Evolutionary conservation across 148 eudicot genomes (phyloP), one percentile per base, ranked within the genome.

Genomic region (Nepenthes mirabilis): DNA sequence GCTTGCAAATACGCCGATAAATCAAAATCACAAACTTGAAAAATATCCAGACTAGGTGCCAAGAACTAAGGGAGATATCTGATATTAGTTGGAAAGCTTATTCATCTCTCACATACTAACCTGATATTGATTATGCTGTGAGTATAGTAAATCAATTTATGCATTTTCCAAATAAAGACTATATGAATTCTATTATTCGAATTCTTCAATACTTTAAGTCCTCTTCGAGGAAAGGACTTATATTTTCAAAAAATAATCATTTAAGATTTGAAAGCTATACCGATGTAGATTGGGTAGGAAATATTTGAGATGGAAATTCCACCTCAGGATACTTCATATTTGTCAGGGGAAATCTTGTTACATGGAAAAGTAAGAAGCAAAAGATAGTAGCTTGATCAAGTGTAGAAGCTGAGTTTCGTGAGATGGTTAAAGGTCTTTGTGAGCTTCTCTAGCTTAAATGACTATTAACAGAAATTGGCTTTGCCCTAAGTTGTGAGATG

Each of bases 41-140:
- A 12, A 54, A 11, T 54, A 54, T 11, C 34, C 35, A 2, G 34
- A 54, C 14, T 11, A 54, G 11, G 57, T 54, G 5, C 57, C 6
- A n/a, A 54, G 33, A 4, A 14, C n/a, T 54, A 54, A 54, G 14
- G 6, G 14, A 54, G 57, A 11, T 54, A 54, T 54, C 57, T 1
- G 11, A n/a, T 2, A 10, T 11, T 49, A 12, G 52, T 49, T 35
- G 60, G 60, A 34, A 57, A 57, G 12, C 60, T 57, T 2, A 57
- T 35, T 7, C 36, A 57, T 57, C 13, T 57, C 2, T 37, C 60
- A 2, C 60, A 57, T 34, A 57, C 12, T 34, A 43, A n/a, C 14
- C 60, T 32, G 35, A 57, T 37, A 57, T 57, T 57, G 60, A 43
- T 34, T 57, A 57, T 36, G 45, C 43, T 35, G 45, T 57, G 5